Conservation (phyloP, 306 rosid species). For the Vachellia collinsii region DNA sequence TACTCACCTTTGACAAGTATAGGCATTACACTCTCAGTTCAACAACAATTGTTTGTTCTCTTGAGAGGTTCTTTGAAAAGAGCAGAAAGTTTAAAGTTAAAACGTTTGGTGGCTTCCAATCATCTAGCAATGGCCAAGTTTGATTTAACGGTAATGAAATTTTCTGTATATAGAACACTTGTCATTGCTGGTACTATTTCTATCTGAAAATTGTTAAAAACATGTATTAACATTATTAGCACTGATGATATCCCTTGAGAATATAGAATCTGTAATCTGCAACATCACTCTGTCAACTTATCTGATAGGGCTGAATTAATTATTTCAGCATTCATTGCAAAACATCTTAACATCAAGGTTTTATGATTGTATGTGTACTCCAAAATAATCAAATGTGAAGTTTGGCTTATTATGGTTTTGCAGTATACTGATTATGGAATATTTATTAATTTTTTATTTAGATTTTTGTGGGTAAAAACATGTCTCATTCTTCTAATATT, state of each 20-base stretch:
- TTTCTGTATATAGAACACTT: conserved; percentile 30
- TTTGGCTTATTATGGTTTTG: background rate
- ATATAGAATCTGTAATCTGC: conserved; percentile 26
- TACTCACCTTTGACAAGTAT: conserved; percentile 83
- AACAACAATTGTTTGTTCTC: conserved; percentile 92
- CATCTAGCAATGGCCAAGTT: conserved; percentile 96
- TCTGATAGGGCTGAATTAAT: conserved; percentile 3
- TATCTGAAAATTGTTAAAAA: conserved; percentile 17
- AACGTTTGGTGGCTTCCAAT: conserved; percentile 87
- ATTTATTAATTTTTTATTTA: no score
- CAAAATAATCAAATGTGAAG: background rate
- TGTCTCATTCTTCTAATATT: background rate
- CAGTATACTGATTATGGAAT: background rate
- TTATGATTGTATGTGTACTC: background rate
- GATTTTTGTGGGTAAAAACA: no score
- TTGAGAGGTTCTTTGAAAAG: conserved; percentile 92
- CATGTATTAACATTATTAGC: background rate
- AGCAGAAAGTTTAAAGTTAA: conserved; percentile 89
- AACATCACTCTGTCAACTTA: background rate
- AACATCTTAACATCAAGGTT: background rate
- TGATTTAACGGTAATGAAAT: conserved; percentile 76
- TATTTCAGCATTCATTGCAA: background rate
- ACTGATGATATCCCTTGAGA: conserved; percentile 17
- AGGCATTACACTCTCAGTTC: conserved; percentile 85
- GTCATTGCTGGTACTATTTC: conserved; percentile 14